Conservation (phyloP, 2,329 filamentous ascomycete genomes). For the Botrytis deweyae region DNA sequence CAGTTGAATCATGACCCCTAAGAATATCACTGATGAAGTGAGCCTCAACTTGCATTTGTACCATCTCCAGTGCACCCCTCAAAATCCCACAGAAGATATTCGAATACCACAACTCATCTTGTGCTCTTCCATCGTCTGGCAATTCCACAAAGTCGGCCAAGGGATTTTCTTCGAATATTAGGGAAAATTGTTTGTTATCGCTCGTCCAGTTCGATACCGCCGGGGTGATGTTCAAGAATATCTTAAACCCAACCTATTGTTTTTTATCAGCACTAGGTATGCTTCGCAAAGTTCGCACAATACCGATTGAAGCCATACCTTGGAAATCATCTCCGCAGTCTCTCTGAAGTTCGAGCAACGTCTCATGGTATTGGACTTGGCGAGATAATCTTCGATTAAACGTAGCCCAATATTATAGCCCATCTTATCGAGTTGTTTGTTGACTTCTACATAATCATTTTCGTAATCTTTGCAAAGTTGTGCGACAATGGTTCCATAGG, state of each 20-base stretch:
- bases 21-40: constrained; percentile 94
- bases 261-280: neutral
- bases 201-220: constrained; percentile 92
- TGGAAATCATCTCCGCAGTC: constrained; percentile 94
- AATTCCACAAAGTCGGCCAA: constrained; percentile 96
- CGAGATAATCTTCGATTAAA: constrained; percentile 95
- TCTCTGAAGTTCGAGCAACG: constrained; percentile 91
- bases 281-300: neutral
- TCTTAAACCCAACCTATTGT: constrained; percentile 89
- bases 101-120: constrained; percentile 97
- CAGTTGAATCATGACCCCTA: constrained; percentile 90
- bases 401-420: constrained; percentile 97
- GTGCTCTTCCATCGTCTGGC: constrained; percentile 90
- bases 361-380: constrained; percentile 87
- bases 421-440: constrained; percentile 98
- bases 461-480: constrained; percentile 97
- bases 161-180: constrained; percentile 96
- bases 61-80: constrained; percentile 92
- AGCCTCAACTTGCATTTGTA: constrained; percentile 98
- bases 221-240: constrained; percentile 95
- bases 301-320: constrained; percentile 51
- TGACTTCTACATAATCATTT: constrained; percentile 89
- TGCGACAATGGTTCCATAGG: constrained; percentile 95
- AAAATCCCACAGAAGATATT: constrained; percentile 95
- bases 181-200: constrained; percentile 93